Evolutionary conservation across 768 basidiomycete genomes (phyloP).

Genomic region (Tylopilus sp.): DNA sequence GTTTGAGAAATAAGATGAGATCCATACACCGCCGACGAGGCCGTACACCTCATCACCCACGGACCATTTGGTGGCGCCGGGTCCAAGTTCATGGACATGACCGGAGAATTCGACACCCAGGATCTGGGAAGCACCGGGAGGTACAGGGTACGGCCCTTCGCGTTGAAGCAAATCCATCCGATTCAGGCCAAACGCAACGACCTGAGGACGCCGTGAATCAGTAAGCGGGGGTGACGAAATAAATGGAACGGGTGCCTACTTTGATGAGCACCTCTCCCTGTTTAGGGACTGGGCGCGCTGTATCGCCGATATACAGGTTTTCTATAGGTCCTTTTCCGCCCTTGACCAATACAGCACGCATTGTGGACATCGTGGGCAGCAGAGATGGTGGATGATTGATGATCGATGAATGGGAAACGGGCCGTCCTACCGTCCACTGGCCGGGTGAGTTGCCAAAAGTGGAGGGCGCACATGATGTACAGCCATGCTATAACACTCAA

Average conservation of each 20-base stretch:
- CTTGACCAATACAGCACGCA: slow-evolving; percentile 81
- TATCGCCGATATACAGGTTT: slow-evolving; percentile 74
- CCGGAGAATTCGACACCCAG: slow-evolving; percentile 90
- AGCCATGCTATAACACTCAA: background rate
- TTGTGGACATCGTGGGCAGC: slow-evolving; percentile 30
- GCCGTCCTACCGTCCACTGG: too few relatives aligned
- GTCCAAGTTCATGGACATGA: slow-evolving; percentile 50
- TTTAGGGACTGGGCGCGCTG: slow-evolving; percentile 54
- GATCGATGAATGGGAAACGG: background rate
- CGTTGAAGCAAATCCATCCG: slow-evolving; percentile 80
- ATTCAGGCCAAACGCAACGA: slow-evolving; percentile 85
- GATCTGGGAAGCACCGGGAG: slow-evolving; percentile 69
- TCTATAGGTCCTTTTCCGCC: slow-evolving; percentile 72
- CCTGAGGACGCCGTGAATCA: slow-evolving; percentile 35
- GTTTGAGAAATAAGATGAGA: background rate
- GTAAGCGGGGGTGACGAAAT: background rate
- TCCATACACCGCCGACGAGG: slow-evolving; percentile 70
- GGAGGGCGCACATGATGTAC: background rate
- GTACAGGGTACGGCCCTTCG: slow-evolving; percentile 71
- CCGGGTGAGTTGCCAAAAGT: background rate
- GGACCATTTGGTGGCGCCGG: slow-evolving; percentile 50
- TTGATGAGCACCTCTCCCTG: slow-evolving; percentile 75
- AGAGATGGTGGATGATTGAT: background rate
- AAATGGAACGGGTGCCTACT: slow-evolving; percentile 37
- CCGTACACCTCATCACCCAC: slow-evolving; percentile 75